Base-by-base conservation (phyloP, 106 monocot species). In the Posidonia australis region DNA sequence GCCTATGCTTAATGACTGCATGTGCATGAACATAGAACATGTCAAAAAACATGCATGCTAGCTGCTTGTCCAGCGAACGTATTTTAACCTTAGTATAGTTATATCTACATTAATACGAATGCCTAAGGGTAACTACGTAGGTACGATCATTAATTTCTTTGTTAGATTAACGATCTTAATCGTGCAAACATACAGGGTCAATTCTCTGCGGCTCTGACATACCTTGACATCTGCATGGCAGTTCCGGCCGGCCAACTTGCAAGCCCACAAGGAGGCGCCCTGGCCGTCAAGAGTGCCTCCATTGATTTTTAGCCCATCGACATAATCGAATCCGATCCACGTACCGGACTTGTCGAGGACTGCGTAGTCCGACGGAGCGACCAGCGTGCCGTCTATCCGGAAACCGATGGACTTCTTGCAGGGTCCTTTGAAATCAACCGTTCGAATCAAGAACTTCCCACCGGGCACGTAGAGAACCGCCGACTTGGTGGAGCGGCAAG, bases 241-340 rank as follows among this genome's bases (percentile, higher is more conserved):
- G n/a, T 42, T 58, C 2, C 65, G 16, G 12, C 54, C 36, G 0
- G 25, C 13, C 7, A 13, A 1, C 64, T 88, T 84, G 76, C 74
- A 75, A 30, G 52, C 29, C 88, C 88, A 88, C 13, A 83, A 5
- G 9, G 58, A 13, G 0, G 23, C 3, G 10, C 79, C 88, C 30
- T 42, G 52, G 12, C 84, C 88, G 58, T 87, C 83, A 32, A 83
- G 10, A 1, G 27, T 73, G 13, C 83, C 82, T 1, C 64, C 64
- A 19, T 19, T 25, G 21, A 88, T 60, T 18, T 51, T 30, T 12
- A 88, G 57, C 12, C 79, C 84, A 24, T 74, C 45, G n/a, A 88
- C 72, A 9, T 61, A 24, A 3, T 42, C 16, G 42, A 88, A 76
- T 5, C 13, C 29, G 10, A 88, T 58, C 88, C 88, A 88, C 2